Evolutionary conservation across 2,329 filamentous ascomycete species (phyloP).

Genomic region (Cryphonectria parasitica): DNA sequence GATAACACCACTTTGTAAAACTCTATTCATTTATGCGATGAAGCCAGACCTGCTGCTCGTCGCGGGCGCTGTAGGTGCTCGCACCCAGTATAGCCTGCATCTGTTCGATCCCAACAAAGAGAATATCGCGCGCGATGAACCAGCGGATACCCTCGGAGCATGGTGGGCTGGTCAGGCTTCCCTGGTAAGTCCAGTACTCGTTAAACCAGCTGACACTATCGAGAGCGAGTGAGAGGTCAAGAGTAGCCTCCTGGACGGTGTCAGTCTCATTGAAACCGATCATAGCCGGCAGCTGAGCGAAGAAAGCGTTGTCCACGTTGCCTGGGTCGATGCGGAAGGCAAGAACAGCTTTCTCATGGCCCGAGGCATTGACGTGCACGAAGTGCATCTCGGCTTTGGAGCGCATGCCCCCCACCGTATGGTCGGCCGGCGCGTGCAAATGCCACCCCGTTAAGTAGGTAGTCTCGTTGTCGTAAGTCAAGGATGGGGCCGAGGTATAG

Average conservation of each 20-base stretch:
- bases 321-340: not conserved
- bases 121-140: not conserved
- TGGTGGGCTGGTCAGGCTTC: not conserved
- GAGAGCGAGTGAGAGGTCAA: not conserved
- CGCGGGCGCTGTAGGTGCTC: not conserved
- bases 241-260: not conserved
- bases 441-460: not conserved
- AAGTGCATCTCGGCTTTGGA: not conserved
- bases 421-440: not conserved
- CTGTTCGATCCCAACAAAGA: not conserved
- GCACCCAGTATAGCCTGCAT: not conserved
- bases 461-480: not conserved
- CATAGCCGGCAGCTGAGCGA: not conserved
- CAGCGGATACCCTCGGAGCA: not conserved
- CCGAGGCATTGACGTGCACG: not conserved
- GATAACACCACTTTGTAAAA: no score
- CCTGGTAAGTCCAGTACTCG: not conserved
- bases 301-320: not conserved
- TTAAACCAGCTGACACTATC: not conserved
- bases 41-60: not conserved
- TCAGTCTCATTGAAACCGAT: not conserved
- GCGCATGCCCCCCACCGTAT: not conserved
- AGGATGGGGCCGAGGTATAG: not conserved
- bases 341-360: not conserved
- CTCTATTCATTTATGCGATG: not conserved